A percentile compares a stretch with the other conserved stretches of the same genome.
Evolutionary conservation across 805 yeast genomes (phyloP).

Genomic region (Cyberlindnera xylosilytica): DNA sequence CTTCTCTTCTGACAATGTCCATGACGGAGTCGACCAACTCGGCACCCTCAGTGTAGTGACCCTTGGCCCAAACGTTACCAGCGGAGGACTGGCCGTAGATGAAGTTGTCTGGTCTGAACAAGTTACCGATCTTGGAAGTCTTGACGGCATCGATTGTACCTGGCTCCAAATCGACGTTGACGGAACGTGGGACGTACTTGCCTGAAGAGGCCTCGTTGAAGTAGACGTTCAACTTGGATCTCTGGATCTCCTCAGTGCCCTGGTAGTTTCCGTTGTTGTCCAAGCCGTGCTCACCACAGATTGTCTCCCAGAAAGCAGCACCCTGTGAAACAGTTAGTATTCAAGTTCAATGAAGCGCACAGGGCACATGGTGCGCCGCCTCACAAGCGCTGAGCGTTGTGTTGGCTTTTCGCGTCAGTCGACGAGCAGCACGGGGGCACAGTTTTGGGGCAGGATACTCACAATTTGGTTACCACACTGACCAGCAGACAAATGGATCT

Average conservation of each 20-base stretch:
- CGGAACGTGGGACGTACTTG: slow-evolving; percentile 95
- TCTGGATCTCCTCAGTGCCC: slow-evolving; percentile 53
- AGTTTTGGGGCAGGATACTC: slow-evolving; percentile 31
- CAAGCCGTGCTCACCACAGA: slow-evolving; percentile 84
- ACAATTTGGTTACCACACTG: slow-evolving; percentile 98
- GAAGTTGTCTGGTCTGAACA: slow-evolving; percentile 97
- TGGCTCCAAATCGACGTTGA: slow-evolving; percentile 96
- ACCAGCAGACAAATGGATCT: slow-evolving; percentile 95
- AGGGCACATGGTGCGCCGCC: background rate
- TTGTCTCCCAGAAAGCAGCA: slow-evolving; percentile 92
- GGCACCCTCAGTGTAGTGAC: slow-evolving; percentile 97
- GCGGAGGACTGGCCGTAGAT: slow-evolving; percentile 98
- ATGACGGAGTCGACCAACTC: slow-evolving; percentile 90
- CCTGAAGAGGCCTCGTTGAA: slow-evolving; percentile 95
- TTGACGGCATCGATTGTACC: slow-evolving; percentile 97
- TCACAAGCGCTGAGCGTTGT: background rate
- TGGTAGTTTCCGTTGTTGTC: slow-evolving; percentile 73
- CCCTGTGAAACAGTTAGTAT: slow-evolving; percentile 42
- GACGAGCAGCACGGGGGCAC: background rate
- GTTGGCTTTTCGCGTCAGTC: slow-evolving; percentile 1
- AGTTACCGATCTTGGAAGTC: slow-evolving; percentile 83
- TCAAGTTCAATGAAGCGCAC: background rate
- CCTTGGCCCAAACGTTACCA: slow-evolving; percentile 97
- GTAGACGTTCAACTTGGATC: slow-evolving; percentile 93
- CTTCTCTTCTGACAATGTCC: slow-evolving; percentile 93